Evolutionary conservation across 2,329 filamentous ascomycete species (phyloP).

Genomic region (Thelonectria rubi): DNA sequence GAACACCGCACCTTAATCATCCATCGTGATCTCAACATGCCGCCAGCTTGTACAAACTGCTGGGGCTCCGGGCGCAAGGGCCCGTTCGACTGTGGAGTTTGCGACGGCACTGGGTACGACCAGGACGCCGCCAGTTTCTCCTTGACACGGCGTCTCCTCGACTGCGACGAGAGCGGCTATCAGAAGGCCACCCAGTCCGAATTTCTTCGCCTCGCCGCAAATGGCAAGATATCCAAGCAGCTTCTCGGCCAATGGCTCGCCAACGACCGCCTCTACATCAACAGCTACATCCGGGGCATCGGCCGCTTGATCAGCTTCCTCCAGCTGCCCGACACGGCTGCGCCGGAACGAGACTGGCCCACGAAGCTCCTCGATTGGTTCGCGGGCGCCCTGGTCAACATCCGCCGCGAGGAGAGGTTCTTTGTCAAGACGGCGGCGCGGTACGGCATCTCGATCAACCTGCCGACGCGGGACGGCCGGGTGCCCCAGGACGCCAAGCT

Average conservation of each 20-base stretch:
- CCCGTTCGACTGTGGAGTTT: too few relatives aligned
- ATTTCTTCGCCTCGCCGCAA: slow-evolving; percentile 72
- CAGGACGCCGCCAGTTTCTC: slow-evolving; percentile 47
- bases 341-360: slow-evolving; percentile 48
- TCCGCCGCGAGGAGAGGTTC: slow-evolving; percentile 72
- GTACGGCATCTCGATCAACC: slow-evolving; percentile 64
- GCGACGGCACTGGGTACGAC: too few relatives aligned
- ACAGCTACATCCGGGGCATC: slow-evolving; percentile 74
- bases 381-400: slow-evolving; percentile 71
- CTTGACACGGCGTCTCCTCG: slow-evolving; percentile 66
- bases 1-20: too few relatives aligned
- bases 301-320: slow-evolving; percentile 71
- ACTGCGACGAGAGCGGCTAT: slow-evolving; percentile 57
- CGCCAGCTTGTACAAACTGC: too few relatives aligned
- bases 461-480: slow-evolving; percentile 38
- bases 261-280: slow-evolving; percentile 76
- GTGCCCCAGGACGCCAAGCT: slow-evolving; percentile 48
- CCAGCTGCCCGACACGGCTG: slow-evolving; percentile 55
- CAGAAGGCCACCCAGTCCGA: slow-evolving; percentile 69
- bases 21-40: too few relatives aligned
- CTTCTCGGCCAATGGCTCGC: slow-evolving; percentile 73
- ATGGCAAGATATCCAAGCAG: slow-evolving; percentile 65
- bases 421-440: slow-evolving; percentile 71
- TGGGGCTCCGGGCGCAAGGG: too few relatives aligned
- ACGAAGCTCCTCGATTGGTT: slow-evolving; percentile 69